These are phyloP conservation scores for Elaeagnus macrophylla DNA, from an alignment of 306 rosid genomes.

Conservation along the genomic window DNA sequence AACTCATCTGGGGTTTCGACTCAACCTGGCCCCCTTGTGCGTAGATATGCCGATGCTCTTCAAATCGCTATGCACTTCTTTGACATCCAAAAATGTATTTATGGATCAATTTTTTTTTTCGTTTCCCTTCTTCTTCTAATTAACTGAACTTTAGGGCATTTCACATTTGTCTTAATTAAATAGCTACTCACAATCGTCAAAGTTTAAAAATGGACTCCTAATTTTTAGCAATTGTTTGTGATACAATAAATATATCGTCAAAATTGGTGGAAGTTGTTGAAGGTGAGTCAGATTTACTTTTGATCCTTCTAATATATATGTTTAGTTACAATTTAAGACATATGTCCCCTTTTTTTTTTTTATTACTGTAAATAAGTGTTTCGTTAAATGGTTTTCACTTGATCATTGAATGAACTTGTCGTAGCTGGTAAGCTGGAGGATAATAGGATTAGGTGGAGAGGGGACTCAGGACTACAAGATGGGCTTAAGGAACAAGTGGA, in stretches of 20 bases:
- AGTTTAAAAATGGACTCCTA: no score
- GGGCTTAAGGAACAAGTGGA: slow-evolving; percentile 55
- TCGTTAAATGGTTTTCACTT: neutral
- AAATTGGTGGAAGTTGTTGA: no score
- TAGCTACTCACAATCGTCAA: no score
- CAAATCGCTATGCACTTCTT: slow-evolving; percentile 47
- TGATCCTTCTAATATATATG: no score
- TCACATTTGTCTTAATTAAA: no score
- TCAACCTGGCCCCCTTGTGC: slow-evolving; percentile 24
- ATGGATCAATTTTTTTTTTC: neutral
- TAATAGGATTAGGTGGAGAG: slow-evolving; percentile 54
- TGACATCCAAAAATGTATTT: slow-evolving; percentile 50
- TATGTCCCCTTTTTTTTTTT: neutral
- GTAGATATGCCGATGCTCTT: slow-evolving; percentile 32
- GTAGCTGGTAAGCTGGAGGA: slow-evolving; percentile 50
- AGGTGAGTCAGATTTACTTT: no score
- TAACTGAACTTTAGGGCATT: no score
- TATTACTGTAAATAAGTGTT: neutral
- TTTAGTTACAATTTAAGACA: no score
- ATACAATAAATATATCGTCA: no score
- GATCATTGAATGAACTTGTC: neutral
- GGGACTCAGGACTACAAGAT: slow-evolving; percentile 56
- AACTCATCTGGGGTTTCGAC: neutral
- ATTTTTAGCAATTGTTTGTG: no score
- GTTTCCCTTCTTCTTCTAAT: no score